Conservation (phyloP, 129 eudicot genomes). For the Helichrysum umbraculigerum region DNA sequence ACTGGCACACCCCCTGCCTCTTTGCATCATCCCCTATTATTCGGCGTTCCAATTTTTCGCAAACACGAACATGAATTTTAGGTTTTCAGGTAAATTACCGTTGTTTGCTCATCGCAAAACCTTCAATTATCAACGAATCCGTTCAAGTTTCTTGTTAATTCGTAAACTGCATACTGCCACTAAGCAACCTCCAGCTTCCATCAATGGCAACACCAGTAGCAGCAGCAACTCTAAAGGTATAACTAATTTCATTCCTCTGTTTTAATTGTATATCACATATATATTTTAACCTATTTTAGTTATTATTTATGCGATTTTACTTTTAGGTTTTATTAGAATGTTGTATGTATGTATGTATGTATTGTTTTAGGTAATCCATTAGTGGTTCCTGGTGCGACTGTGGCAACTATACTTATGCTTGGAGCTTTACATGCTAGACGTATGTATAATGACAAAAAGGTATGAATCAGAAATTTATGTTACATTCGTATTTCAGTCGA, state of each 20-base stretch:
- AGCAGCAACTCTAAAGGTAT: constrained; percentile 62
- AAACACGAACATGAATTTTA: constrained; percentile 47
- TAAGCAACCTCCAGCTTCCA: constrained; percentile 48
- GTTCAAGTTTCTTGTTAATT: constrained; percentile 38
- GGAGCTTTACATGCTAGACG: constrained; percentile 97
- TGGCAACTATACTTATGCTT: constrained; percentile 88
- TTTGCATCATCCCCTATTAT: too few species aligned
- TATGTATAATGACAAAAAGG: constrained; percentile 87
- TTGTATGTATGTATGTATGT: not conserved
- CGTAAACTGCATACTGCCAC: constrained; percentile 45
- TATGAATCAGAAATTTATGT: not conserved
- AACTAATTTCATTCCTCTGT: too few species aligned
- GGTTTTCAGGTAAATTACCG: constrained; percentile 41
- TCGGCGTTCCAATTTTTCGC: too few species aligned
- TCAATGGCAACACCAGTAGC: constrained; percentile 44
- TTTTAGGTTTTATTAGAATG: not conserved
- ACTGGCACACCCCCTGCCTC: too few species aligned
- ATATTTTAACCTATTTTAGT: not conserved
- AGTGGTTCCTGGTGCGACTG: constrained; percentile 93
- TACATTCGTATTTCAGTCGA: too few species aligned
- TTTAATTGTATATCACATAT: not conserved
- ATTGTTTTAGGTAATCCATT: constrained; percentile 60
- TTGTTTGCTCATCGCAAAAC: constrained; percentile 9
- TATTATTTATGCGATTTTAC: not conserved
- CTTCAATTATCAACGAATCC: constrained; percentile 30